phyloP scores from a whole-genome alignment of 768 basidiomycete genomes.

The Polyporus arcularius region DNA sequence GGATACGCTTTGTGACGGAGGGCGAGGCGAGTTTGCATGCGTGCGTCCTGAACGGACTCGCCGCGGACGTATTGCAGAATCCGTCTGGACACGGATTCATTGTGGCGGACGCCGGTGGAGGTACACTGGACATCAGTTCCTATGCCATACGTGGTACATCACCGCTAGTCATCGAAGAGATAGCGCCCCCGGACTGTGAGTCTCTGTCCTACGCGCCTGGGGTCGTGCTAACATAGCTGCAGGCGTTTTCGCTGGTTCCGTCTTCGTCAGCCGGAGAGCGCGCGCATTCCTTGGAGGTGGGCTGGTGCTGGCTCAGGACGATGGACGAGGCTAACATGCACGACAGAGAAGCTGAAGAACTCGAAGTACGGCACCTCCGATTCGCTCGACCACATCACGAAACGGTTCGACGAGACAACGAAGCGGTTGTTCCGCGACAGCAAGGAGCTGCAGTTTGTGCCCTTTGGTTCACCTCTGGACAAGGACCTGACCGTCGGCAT shows the following conservation, averaged over 20 bases:
- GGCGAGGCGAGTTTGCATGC: conserved; percentile 84
- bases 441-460: conserved; percentile 68
- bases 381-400: conserved; percentile 76
- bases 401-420: conserved; percentile 80
- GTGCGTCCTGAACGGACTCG: conserved; percentile 75
- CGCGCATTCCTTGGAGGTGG: conserved; percentile 71
- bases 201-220: conserved; percentile 1
- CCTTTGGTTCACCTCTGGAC: conserved; percentile 77
- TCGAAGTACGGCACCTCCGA: conserved; percentile 75
- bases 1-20: conserved; percentile 81
- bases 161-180: conserved; percentile 79
- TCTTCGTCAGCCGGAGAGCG: conserved; percentile 78
- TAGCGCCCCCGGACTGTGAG: conserved; percentile 81
- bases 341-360: conserved; percentile 65
- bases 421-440: conserved; percentile 76
- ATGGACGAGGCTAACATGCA: conserved; percentile 5
- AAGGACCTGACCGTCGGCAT: conserved; percentile 73
- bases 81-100: conserved; percentile 77
- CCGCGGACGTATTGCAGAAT: conserved; percentile 76
- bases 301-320: conserved; percentile 7
- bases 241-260: conserved; percentile 82
- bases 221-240: conserved; percentile 4
- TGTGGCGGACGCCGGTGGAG: conserved; percentile 80
- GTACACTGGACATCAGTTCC: conserved; percentile 79
- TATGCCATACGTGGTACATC: conserved; percentile 71